Percentiles rank a stretch among this genome's conserved stretches.
These are phyloP conservation scores for Nicotiana noctiflora DNA, from an alignment of 257 asterid species.

Conservation along the genomic window DNA sequence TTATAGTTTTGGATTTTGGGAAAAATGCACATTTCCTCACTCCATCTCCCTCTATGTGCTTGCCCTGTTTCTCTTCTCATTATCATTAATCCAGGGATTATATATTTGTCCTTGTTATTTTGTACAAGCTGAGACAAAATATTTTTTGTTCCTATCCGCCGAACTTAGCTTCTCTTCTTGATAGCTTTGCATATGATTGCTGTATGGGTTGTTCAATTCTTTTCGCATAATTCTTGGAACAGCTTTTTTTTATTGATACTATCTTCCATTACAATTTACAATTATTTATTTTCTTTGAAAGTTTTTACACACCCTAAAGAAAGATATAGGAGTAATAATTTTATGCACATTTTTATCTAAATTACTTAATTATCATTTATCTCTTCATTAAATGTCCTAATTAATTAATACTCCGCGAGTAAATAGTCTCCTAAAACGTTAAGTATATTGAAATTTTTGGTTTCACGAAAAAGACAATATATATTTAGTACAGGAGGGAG, in stretches of 20 bases:
- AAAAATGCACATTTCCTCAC: neutral
- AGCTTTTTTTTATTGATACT: no score
- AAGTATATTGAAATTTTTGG: neutral
- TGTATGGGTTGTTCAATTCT: neutral
- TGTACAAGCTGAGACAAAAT: no score
- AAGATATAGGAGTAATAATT: neutral
- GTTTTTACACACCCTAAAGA: neutral
- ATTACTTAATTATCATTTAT: neutral
- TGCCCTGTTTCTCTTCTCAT: neutral
- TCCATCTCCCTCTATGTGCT: neutral
- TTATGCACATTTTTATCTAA: neutral
- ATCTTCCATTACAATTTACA: neutral
- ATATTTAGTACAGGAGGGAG: no score
- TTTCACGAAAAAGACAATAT: neutral
- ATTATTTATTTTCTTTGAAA: neutral
- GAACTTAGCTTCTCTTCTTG: neutral
- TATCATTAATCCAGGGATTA: neutral
- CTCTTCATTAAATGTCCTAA: neutral
- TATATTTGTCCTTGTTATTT: no score
- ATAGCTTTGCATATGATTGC: neutral
- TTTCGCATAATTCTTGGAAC: conserved; percentile 7
- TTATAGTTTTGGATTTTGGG: neutral
- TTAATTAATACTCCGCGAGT: neutral
- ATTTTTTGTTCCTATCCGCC: no score
- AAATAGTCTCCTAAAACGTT: neutral